A percentile compares a stretch with the other conserved stretches of the same genome.
Conservation (phyloP, 768 basidiomycete species). For the Roridomyces roridus region DNA sequence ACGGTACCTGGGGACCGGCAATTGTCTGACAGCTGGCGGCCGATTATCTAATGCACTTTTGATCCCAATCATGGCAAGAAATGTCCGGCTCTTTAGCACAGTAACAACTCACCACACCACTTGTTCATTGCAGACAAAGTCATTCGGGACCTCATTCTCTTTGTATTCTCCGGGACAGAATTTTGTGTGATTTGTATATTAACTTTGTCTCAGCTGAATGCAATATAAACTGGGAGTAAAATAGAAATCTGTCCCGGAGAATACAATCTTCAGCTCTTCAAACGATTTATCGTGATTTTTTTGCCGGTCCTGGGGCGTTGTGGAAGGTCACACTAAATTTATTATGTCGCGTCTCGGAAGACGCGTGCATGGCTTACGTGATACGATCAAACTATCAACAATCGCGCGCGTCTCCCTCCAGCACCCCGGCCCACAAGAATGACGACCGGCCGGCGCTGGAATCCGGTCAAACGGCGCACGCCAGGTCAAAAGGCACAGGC, state of each 20-base stretch:
- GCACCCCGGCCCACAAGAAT: not conserved
- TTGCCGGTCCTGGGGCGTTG: not conserved
- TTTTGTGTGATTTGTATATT: not conserved
- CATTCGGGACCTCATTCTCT: not conserved
- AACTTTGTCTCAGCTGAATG: not conserved
- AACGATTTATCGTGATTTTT: not conserved
- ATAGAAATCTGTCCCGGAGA: not conserved
- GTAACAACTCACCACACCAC: not conserved
- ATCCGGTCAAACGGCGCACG: not conserved
- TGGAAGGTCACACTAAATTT: not conserved
- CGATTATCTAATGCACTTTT: not conserved
- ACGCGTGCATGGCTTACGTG: not conserved
- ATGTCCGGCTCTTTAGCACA: too few species aligned
- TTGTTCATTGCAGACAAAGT: not conserved
- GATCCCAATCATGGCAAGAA: not conserved
- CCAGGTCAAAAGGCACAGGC: not conserved
- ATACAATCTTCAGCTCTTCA: not conserved
- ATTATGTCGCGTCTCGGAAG: not conserved
- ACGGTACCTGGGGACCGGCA: slow-evolving; percentile 8
- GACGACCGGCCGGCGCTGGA: not conserved
- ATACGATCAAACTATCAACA: not conserved
- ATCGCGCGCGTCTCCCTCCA: too few species aligned
- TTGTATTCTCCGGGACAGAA: slow-evolving; percentile 3
- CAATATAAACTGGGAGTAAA: too few species aligned
- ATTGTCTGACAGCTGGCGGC: not conserved